Base-by-base conservation (phyloP, 306 rosid genomes). In the Echinosophora koreensis region DNA sequence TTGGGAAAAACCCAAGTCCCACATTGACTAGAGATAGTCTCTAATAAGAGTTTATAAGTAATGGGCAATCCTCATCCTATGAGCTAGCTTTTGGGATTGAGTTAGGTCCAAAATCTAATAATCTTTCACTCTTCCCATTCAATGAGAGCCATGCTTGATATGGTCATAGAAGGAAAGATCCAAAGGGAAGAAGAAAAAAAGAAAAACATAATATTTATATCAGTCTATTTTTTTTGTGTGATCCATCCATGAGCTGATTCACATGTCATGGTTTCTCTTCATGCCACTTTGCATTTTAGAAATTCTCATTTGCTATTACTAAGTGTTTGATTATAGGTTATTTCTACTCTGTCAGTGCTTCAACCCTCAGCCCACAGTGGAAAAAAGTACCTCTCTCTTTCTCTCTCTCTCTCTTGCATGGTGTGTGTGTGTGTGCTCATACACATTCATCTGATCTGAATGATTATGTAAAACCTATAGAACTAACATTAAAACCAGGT, bases 351-450 rank as follows among this genome's bases (percentile, higher is more conserved):
- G 68, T 92, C 69, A 92, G 86, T 86, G 99, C 94, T 87, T 95
- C 99, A 81, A 92, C 99, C 8, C 89, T 95, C 69, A 88, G 89
- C 77, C 81, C 87, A 39, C 87, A 84, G 76, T 95, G 98, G 98
- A 71, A 84, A 85, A 81, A 78, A 8, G 99, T 91, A 86, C 59
- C 1, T 22, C 63, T 67, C 77, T 73, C n/a, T n/a, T n/a, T n/a
- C n/a, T n/a, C 61, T 64, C 84, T n/a, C 75, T 78, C 85, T 72
- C 66, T 27, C 38, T 10, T 18, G 5, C 68, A 7, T 61, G 27
- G 7, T 34, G 17, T 58, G 17, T 67, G 11, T 0, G 27, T 34
- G 38, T 52, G 54, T 28, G 12, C 0, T 37, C 30, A 42, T 22
- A 18, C 41, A 16, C 74, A 39, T n/a, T 2, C 9, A 17, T 60